Evolutionary conservation across 345 rosid species (phyloP), one percentile per base, ranked within the genome.

Genomic region (Gossypium turneri): DNA sequence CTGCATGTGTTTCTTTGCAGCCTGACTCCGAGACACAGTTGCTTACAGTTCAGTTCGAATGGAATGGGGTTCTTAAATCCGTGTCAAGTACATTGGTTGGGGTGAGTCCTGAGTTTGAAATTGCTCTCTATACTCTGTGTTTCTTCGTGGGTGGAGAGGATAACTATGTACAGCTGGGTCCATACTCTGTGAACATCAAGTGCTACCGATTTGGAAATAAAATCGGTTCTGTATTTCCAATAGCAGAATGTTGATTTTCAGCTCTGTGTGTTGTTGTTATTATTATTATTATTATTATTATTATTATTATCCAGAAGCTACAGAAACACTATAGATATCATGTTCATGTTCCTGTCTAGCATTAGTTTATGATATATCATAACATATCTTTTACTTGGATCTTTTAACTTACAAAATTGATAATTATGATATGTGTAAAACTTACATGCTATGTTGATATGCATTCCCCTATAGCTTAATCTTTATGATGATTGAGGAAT

Each of bases 11-110:
- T 34, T 27, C 68, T 41, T 70, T 74, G 88, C 90, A 91, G 97
- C 97, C 90, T 0, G 94, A 91, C 71, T 80, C 90, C 12, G 95
- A 94, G 70, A 87, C 94, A 34, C 95, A 94, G 85, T 80, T 94
- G 82, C 90, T 94, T 2, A 90, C 90, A 0, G 75, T 88, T 81
- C 98, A 94, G 79, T 94, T 94, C 52, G 92, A 92, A 75, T 94
- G 97, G 98, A 92, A 94, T 70, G 97, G 97, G 10, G 74, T 92
- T 76, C 90, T 89, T 6, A 94, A 94, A 82, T 88, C 97, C n/a
- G 96, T 94, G 2, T 91, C 98, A 24, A 91, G 88, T 84, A 91
- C 89, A 0, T 75, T 94, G 72, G 75, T 94, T 3, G 97, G 98
- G 29, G 94, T 88, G 56, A 92, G 94, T 84, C 94, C 97, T 4